A percentile compares a stretch with the other conserved stretches of the same genome.
Conservation (phyloP, 495 filamentous ascomycete genomes). For the Xylaria palmicola region DNA sequence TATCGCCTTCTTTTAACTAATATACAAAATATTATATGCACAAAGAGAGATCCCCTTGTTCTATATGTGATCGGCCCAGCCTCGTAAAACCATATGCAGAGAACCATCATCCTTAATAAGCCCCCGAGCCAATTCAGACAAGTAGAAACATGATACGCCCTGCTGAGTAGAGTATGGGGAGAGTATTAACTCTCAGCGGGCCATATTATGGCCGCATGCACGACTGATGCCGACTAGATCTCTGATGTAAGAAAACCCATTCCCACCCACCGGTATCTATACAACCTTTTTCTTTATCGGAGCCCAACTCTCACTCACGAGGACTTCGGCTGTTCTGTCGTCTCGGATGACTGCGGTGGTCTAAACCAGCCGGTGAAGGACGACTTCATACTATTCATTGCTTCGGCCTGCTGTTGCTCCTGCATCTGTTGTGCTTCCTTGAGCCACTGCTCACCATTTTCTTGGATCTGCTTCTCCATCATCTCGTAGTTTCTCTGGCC, state of each 20-base stretch:
- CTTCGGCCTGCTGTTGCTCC: slow-evolving; percentile 83
- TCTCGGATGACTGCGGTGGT: slow-evolving; percentile 6
- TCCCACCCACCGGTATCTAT: slow-evolving; percentile 1
- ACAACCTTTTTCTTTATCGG: slow-evolving; percentile 1
- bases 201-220: background rate
- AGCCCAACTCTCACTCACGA: background rate
- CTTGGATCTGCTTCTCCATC: slow-evolving; percentile 82
- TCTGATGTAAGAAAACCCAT: slow-evolving; percentile 6
- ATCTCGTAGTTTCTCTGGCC: slow-evolving; percentile 86
- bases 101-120: slow-evolving; percentile 3
- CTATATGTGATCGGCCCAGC: slow-evolving; percentile 4
- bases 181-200: background rate
- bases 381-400: slow-evolving; percentile 75
- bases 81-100: slow-evolving; percentile 15
- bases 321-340: slow-evolving; percentile 9
- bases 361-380: slow-evolving; percentile 52
- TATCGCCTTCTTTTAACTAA: slow-evolving; percentile 15
- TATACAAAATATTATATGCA: slow-evolving; percentile 32
- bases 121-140: slow-evolving; percentile 2
- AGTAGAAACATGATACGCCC: slow-evolving; percentile 3
- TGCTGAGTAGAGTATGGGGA: slow-evolving; percentile 13
- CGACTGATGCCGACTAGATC: background rate
- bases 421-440: slow-evolving; percentile 83
- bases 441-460: slow-evolving; percentile 92
- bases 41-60: slow-evolving; percentile 6